Percentiles rank a stretch among this genome's conserved stretches.
Evolutionary conservation across 2,329 filamentous ascomycete species (phyloP).

Genomic region (Chalaropsis ovoidea): DNA sequence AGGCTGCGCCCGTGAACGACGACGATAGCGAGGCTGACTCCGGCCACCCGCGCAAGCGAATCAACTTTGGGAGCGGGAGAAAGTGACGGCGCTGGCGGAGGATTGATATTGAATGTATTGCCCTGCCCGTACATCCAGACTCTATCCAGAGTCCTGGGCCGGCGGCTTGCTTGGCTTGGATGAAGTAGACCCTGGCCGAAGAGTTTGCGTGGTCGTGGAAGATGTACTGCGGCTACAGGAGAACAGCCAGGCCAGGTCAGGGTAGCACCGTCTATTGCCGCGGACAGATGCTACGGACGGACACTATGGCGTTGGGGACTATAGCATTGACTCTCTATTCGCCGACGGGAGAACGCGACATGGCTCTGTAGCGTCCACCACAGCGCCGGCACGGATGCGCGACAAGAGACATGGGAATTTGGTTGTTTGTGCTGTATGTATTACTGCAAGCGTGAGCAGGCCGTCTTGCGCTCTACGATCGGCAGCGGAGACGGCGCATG

Average conservation of each 20-base stretch:
- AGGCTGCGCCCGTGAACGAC: conserved; percentile 41
- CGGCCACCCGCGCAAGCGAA: conserved; percentile 45
- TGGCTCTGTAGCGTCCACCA: neutral
- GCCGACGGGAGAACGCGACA: neutral
- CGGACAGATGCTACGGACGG: no score
- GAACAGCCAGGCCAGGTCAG: neutral
- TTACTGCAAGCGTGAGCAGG: neutral
- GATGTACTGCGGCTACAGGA: neutral
- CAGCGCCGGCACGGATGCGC: no score
- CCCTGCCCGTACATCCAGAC: neutral
- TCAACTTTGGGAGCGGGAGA: conserved; percentile 47
- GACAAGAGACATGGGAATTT: no score
- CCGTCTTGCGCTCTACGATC: no score
- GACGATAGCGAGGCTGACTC: conserved; percentile 52
- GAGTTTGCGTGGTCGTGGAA: neutral
- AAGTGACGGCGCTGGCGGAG: conserved; percentile 33
- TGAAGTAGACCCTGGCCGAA: no score
- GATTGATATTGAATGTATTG: no score
- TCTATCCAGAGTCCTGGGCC: neutral
- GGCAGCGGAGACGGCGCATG: no score
- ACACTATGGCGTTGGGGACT: no score
- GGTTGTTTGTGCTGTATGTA: no score
- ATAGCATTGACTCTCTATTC: neutral
- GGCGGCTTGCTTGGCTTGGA: no score
- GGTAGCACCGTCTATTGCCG: no score